Evolutionary conservation across 495 filamentous ascomycete genomes (phyloP).

Genomic region (Trichoderma virens): DNA sequence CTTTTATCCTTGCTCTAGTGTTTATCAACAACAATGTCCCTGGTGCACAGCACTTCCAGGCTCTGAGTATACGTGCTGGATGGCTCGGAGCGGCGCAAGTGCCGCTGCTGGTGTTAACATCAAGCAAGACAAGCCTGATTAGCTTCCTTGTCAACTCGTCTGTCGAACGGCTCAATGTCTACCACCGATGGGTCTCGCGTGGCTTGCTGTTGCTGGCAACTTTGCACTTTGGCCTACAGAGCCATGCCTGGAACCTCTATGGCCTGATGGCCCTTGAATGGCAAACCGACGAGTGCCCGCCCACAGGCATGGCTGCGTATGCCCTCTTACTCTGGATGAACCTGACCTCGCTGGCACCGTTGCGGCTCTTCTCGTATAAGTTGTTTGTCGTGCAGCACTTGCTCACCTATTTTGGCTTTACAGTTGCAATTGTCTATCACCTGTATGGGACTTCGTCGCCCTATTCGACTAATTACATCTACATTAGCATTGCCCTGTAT

Average conservation of each 20-base stretch:
- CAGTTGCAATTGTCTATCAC: not conserved
- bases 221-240: constrained; percentile 1
- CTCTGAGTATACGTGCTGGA: not conserved
- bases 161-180: not conserved
- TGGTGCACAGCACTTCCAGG: constrained; percentile 1
- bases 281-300: not conserved
- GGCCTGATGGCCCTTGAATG: not conserved
- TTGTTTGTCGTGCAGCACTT: not conserved
- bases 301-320: constrained; percentile 3
- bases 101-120: constrained; percentile 1
- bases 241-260: not conserved
- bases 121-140: not conserved
- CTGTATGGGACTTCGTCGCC: not conserved
- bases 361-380: not conserved
- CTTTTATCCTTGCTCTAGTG: not conserved
- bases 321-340: not conserved
- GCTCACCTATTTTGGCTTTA: constrained; percentile 6
- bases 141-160: not conserved
- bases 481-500: not conserved
- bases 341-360: not conserved
- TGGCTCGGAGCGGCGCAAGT: constrained; percentile 1
- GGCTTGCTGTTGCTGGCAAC: constrained; percentile 3
- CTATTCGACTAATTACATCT: not conserved
- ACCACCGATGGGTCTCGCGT: not conserved
- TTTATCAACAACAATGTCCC: constrained; percentile 3